These are phyloP conservation scores for Cladophialophora chaetospira DNA, from an alignment of 2,329 filamentous ascomycete genomes.

Conservation along the genomic window DNA sequence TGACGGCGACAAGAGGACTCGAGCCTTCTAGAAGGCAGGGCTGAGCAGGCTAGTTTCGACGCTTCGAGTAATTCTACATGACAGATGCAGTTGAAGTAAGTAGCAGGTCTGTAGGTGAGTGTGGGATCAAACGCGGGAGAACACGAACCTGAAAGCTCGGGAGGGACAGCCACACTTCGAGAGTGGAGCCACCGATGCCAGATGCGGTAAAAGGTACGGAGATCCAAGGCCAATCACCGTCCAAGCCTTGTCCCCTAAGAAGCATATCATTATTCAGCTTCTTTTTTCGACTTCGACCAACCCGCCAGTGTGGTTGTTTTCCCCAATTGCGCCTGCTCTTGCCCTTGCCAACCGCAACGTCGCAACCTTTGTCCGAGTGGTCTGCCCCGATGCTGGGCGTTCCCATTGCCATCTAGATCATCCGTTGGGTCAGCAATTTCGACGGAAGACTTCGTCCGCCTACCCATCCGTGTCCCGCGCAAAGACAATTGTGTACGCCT, in stretches of 20 bases:
- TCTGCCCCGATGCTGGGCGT: neutral
- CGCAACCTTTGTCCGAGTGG: neutral
- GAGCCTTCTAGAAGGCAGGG: neutral
- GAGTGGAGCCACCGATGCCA: conserved; percentile 2
- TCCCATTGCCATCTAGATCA: neutral
- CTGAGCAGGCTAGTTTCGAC: too few species aligned
- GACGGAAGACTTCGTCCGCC: neutral
- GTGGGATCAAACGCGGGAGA: neutral
- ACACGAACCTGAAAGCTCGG: neutral
- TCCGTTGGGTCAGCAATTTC: neutral
- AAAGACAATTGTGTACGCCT: neutral
- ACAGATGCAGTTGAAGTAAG: neutral
- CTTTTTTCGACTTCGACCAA: neutral
- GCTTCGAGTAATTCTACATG: neutral
- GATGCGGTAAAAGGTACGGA: conserved; percentile 8
- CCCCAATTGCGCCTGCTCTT: neutral
- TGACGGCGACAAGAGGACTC: too few species aligned
- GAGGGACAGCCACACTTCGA: neutral
- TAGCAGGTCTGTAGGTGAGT: neutral
- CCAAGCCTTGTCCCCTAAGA: conserved; percentile 9
- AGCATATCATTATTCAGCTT: conserved; percentile 14
- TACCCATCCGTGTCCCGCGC: neutral
- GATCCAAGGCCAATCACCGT: neutral
- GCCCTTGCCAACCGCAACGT: too few species aligned
- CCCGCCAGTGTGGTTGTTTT: neutral